Percentiles rank a stretch among this genome's conserved stretches.
Conservation (phyloP, 2,329 filamentous ascomycete species). For the Colletotrichum tamarilloi region DNA sequence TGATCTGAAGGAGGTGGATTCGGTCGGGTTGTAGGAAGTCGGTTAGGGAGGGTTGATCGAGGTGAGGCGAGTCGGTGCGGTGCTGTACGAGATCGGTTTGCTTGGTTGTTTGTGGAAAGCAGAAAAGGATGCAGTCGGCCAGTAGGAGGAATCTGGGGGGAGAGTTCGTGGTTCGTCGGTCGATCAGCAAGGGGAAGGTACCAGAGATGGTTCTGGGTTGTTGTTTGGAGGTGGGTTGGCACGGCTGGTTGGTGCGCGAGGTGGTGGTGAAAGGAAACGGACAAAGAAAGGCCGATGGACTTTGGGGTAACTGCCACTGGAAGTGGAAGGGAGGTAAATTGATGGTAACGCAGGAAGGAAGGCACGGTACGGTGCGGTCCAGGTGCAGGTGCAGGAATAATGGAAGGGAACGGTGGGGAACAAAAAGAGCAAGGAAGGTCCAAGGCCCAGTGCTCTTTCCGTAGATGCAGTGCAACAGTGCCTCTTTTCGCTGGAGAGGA, state of each 20-base stretch:
- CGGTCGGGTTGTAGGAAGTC: not conserved
- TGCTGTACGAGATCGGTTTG: not conserved
- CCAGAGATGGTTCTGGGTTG: not conserved
- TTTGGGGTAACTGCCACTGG: not conserved
- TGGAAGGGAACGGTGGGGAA: not conserved
- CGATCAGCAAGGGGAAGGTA: slow-evolving; percentile 8
- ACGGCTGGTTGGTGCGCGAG: slow-evolving; percentile 9
- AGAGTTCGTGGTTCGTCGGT: slow-evolving; percentile 8
- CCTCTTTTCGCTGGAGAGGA: not conserved
- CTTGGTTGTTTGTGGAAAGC: slow-evolving; percentile 8
- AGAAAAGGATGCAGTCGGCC: not conserved
- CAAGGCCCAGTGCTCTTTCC: not conserved
- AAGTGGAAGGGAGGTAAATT: not conserved
- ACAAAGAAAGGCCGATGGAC: slow-evolving; percentile 14
- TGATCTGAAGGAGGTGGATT: not conserved
- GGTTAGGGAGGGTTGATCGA: not conserved
- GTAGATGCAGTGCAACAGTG: not conserved
- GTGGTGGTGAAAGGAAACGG: slow-evolving; percentile 6
- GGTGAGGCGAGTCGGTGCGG: not conserved
- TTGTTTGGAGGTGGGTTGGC: slow-evolving; percentile 11
- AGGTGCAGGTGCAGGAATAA: not conserved
- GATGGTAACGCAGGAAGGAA: not conserved
- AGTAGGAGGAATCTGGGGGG: not conserved
- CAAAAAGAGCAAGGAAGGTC: not conserved
- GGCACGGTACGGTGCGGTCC: not conserved